Evolutionary conservation across 257 asterid species (phyloP), one percentile per base, ranked within the genome.

Genomic region (Lavandula angustifolia): DNA sequence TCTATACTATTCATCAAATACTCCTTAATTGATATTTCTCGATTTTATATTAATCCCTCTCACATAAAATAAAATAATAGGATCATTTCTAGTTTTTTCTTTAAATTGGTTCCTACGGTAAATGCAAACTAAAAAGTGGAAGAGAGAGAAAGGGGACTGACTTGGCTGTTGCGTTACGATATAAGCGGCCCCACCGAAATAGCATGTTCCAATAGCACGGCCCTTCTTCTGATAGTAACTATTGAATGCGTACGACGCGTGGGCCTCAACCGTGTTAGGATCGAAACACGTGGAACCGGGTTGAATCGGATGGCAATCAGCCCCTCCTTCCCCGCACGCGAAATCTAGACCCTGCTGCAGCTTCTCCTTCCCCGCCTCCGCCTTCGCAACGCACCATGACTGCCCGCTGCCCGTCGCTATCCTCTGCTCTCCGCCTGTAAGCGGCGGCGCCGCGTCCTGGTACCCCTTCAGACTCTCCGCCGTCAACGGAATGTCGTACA

Each of bases 261-360:
- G 99, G 2, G 99, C 92, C 73, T 76, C 89, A 0, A 94, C 72
- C 12, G 96, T 85, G 73, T 94, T 82, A 6, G 99, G 97, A 83
- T 90, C 75, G 78, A 84, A 94, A 81, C 97, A 94, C 85, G 92
- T 78, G 78, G 97, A 85, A 1, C 96, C 96, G 0, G 91, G 95
- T 70, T 90, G 99, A n/a, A 94, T 92, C 83, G 87, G 86, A 77
- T 82, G 95, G 90, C 99, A 92, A 27, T 92, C 85, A 9, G 97
- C 96, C 2, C 94, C 95, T 0, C 96, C 99, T 29, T 79, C 90
- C 7, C 99, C 97, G 51, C 99, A 92, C 3, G 99, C 99, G 14
- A 67, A 92, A 67, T 92, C 99, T 69, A 92, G 80, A 58, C 85
- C 96, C 47, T 57, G 64, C 80, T 92, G 99, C 80, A 92, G 85